These are phyloP conservation scores for Neurospora sp. DNA, from an alignment of 495 filamentous ascomycete genomes.

Conservation along the genomic window DNA sequence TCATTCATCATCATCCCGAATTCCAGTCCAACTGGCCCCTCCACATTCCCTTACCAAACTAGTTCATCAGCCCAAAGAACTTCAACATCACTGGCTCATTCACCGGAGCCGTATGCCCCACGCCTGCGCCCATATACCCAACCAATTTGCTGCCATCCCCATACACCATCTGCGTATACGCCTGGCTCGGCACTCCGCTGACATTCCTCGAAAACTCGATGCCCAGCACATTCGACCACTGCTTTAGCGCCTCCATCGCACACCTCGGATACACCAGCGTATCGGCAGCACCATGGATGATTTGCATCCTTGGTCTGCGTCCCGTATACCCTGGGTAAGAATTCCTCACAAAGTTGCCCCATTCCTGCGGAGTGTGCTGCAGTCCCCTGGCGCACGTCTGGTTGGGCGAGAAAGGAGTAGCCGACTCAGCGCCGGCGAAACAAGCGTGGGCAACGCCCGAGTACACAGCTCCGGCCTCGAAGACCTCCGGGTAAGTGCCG, in stretches of 20 bases:
- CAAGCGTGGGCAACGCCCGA: slow-evolving; percentile 45
- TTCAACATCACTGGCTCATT: slow-evolving; percentile 27
- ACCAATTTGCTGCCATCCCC: slow-evolving; percentile 34
- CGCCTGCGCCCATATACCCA: slow-evolving; percentile 37
- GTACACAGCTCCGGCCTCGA: slow-evolving; percentile 45
- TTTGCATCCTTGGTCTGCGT: slow-evolving; percentile 42
- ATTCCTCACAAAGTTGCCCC: slow-evolving; percentile 39
- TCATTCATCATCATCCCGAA: background rate
- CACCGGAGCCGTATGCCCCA: slow-evolving; percentile 37
- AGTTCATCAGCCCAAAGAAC: slow-evolving; percentile 28
- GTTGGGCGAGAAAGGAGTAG: slow-evolving; percentile 34
- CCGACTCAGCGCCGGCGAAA: slow-evolving; percentile 24
- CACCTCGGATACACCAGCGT: slow-evolving; percentile 37
- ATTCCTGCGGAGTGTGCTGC: slow-evolving; percentile 35
- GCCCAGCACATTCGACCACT: slow-evolving; percentile 47
- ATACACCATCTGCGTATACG: slow-evolving; percentile 35
- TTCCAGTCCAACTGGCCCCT: background rate
- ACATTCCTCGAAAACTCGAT: slow-evolving; percentile 21
- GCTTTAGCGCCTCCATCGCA: slow-evolving; percentile 44
- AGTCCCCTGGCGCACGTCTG: slow-evolving; percentile 44
- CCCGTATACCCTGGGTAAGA: slow-evolving; percentile 47
- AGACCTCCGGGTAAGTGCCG: slow-evolving; percentile 48
- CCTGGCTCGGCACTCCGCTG: slow-evolving; percentile 24
- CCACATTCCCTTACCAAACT: slow-evolving; percentile 6
- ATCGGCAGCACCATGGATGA: slow-evolving; percentile 45